Base-by-base conservation (phyloP, 306 rosid genomes). In the Vicia sativa region DNA sequence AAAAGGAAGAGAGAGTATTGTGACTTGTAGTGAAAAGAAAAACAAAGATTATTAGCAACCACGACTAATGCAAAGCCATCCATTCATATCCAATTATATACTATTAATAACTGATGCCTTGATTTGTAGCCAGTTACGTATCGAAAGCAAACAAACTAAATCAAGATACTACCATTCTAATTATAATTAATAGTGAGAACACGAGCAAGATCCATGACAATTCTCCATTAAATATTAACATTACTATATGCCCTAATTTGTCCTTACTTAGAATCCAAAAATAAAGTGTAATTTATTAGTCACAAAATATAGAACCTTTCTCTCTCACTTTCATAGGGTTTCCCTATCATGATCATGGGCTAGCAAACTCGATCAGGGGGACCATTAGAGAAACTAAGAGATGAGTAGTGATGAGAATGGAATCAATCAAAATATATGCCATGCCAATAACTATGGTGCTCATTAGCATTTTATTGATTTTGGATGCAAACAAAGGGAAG, bases 381-480 rank as follows among this genome's bases (percentile, higher is more conserved):
- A 82, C 87, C 92, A 70, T 14, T 56, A 42, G 26, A 46, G 76
- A 72, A 35, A 60, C 8, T 7, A 28, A 39, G 60, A 21, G 65
- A 52, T 50, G 50, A 12, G 75, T 58, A 71, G 68, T 49, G 83
- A 80, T 69, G 74, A 2, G 78, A 15, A 31, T 48, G 60, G 83
- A 82, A 82, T 78, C 68, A 50, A 74, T 62, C 15, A 42, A 63
- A 54, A 11, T 54, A 70, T 63, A 70, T 68, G 62, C 3, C 65
- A 71, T 65, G 75, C 26, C 67, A 73, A 72, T 77, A 79, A 66
- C 15, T 29, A 53, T 41, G 41, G 45, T 59, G 78, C 69, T 66
- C 67, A 77, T 82, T 75, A 82, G 82, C 77, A 78, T 78, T 79
- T 64, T 73, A 62, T 82, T 77, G 84, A 77, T 78, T 74, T 77